Conservation (phyloP, 371 early-diverging fungal genomes). For the Fennellomyces sp. region DNA sequence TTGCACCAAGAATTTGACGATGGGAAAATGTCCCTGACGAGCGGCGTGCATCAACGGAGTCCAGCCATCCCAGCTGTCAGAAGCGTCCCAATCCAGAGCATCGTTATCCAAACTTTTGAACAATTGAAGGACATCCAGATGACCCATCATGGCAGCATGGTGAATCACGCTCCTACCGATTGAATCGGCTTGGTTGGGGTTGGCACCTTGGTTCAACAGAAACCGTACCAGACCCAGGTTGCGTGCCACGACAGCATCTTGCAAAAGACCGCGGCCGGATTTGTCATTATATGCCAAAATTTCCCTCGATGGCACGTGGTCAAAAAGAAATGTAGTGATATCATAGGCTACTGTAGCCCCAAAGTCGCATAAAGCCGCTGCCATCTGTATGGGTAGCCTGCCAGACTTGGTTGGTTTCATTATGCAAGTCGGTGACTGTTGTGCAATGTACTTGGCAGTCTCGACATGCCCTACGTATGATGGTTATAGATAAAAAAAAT, state of each 20-base stretch:
- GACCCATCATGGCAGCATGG: slow-evolving; percentile 54
- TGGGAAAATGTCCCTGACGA: slow-evolving; percentile 36
- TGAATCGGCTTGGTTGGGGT: slow-evolving; percentile 42
- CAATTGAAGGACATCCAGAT: slow-evolving; percentile 30
- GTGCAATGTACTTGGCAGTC: slow-evolving; percentile 35
- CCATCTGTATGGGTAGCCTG: slow-evolving; percentile 48
- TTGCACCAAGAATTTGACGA: slow-evolving; percentile 36
- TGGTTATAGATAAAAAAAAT: neutral
- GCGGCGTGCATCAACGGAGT: slow-evolving; percentile 56
- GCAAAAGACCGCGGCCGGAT: slow-evolving; percentile 45
- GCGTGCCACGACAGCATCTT: slow-evolving; percentile 45
- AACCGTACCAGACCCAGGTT: slow-evolving; percentile 31
- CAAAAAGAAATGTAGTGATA: slow-evolving; percentile 29
- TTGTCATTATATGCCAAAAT: slow-evolving; percentile 40
- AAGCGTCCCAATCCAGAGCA: slow-evolving; percentile 27
- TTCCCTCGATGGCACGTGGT: slow-evolving; percentile 9
- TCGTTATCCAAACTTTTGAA: slow-evolving; percentile 16
- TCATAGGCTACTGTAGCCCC: slow-evolving; percentile 18
- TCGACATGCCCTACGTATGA: slow-evolving; percentile 37
- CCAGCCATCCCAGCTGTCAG: slow-evolving; percentile 55
- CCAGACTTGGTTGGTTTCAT: slow-evolving; percentile 45
- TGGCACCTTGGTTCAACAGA: slow-evolving; percentile 33
- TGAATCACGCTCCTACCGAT: slow-evolving; percentile 49
- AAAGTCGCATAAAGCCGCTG: slow-evolving; percentile 24
- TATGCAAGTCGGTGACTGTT: slow-evolving; percentile 35